Base-by-base conservation (phyloP, 805 yeast genomes). In the Cyberlindnera euphorbiae region DNA sequence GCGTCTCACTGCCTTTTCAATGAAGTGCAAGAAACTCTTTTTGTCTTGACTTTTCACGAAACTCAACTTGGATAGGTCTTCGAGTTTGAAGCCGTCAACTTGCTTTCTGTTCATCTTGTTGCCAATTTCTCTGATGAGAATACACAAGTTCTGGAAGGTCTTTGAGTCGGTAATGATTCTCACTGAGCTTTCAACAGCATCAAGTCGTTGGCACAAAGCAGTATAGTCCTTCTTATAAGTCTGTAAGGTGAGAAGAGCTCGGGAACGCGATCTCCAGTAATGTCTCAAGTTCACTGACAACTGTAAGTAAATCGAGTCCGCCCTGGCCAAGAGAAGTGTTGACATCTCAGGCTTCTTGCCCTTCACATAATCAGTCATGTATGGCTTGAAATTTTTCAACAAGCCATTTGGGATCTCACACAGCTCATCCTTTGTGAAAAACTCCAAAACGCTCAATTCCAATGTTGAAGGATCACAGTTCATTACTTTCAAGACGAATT, bases 91-190 rank as follows among this genome's bases (percentile, higher is more conserved):
- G 4, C 99, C 99, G 46, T 75, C 73, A 1, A 97, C 97, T 57
- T 88, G 95, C 50, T 88, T 89, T 3, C 88, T 96, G 57, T 94
- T 93, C 98, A 93, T 93, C 58, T 80, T 90, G 58, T 93, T 93
- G 41, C 98, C 99, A 33, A 93, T 93, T 4, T 89, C 80, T 45
- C 89, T 66, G 43, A 93, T 90, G 31, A 93, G 77, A 38, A 85
- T 88, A 52, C 94, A 73, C 12, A 93, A 78, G 37, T 76, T 73
- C 43, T 78, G 74, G 53, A 94, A 68, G 34, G 77, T 75, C 13
- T 72, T 73, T 1, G 96, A 85, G 17, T 71, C 66, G 42, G 74
- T 73, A 26, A 90, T 68, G 28, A 79, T 69, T 27, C 72, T 73
- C 28, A 80, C 77, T 0, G 96, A 96, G 16, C 67, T 69, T 49